These are phyloP conservation scores for Coemansia sp. DNA, from an alignment of 192 early-diverging fungal genomes.

Conservation along the genomic window DNA sequence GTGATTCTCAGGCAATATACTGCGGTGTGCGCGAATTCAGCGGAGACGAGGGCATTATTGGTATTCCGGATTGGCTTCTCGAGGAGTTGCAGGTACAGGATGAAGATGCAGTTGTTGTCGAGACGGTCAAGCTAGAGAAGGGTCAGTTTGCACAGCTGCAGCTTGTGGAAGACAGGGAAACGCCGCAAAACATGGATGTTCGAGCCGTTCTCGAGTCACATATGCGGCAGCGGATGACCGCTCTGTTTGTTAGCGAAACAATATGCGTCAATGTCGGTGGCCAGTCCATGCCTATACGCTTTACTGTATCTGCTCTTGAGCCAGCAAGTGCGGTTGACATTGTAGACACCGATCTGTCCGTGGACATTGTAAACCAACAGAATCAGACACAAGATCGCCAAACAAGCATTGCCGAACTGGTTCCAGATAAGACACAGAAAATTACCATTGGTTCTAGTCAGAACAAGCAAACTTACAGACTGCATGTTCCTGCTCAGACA, in stretches of 20 bases:
- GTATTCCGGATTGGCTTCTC: conserved; percentile 59
- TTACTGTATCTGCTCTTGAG: conserved; percentile 67
- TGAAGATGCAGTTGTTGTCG: conserved; percentile 54
- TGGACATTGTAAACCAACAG: conserved; percentile 63
- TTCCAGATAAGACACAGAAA: conserved; percentile 2
- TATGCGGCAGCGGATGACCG: conserved; percentile 64
- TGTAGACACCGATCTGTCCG: conserved; percentile 77
- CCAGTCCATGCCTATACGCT: conserved; percentile 41
- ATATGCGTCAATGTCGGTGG: conserved; percentile 56
- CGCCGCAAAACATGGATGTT: conserved; percentile 17
- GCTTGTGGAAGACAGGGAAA: conserved; percentile 30
- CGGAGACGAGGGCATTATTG: conserved; percentile 45
- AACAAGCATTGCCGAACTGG: conserved; percentile 3
- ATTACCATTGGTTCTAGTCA: conserved; percentile 12
- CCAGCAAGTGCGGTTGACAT: conserved; percentile 64
- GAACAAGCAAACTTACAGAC: conserved; percentile 1
- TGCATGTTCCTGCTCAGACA: conserved; percentile 15
- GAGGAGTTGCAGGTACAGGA: conserved; percentile 34
- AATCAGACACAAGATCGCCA: not conserved
- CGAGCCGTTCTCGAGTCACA: conserved; percentile 66
- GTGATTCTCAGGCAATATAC: conserved; percentile 6
- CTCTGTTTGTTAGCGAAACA: conserved; percentile 65
- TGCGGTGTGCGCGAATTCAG: conserved; percentile 77
- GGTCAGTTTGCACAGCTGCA: conserved; percentile 64
- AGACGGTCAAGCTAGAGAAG: conserved; percentile 60